Evolutionary conservation across 345 rosid genomes (phyloP).

Genomic region (Hypericum perforatum): DNA sequence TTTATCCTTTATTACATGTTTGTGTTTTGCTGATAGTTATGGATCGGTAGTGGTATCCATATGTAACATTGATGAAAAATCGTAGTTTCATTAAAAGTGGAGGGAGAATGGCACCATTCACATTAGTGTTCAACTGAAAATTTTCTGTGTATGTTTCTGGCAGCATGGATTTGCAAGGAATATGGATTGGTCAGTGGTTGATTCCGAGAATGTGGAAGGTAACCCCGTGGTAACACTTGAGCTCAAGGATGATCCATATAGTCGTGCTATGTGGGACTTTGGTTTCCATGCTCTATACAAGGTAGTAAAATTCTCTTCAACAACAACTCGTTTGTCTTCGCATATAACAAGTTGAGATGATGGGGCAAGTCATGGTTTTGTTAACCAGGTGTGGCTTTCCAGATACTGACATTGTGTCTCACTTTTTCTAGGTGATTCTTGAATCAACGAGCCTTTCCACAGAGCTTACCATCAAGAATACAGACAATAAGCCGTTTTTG

Average conservation of each 20-base stretch:
- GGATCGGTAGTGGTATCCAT: not conserved
- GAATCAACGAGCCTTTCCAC: conserved; percentile 63
- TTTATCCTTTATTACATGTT: too few species aligned
- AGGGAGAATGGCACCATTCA: too few species aligned
- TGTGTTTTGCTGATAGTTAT: not conserved
- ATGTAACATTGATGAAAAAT: not conserved
- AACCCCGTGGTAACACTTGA: conserved; percentile 60
- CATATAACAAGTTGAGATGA: too few species aligned
- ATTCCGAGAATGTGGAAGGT: conserved; percentile 53
- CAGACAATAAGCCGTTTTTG: conserved; percentile 68
- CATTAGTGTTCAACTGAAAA: conserved; percentile 9
- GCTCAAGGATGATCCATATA: conserved; percentile 75
- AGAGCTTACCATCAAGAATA: conserved; percentile 58
- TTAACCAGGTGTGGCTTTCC: conserved; percentile 3
- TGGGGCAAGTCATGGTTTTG: not conserved
- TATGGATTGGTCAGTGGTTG: conserved; percentile 78
- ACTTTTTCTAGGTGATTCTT: conserved; percentile 47
- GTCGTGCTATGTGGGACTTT: conserved; percentile 91
- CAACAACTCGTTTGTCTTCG: too few species aligned
- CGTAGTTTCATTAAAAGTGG: too few species aligned
- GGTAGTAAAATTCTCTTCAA: conserved; percentile 21
- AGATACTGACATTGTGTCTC: conserved; percentile 7
- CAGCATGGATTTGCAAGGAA: conserved; percentile 97
- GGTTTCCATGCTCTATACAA: conserved; percentile 75
- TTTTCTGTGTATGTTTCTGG: conserved; percentile 12